Evolutionary conservation across 2,329 filamentous ascomycete genomes (phyloP), one percentile per base, ranked within the genome.

Genomic region (Berkeleyomyces rouxiae): DNA sequence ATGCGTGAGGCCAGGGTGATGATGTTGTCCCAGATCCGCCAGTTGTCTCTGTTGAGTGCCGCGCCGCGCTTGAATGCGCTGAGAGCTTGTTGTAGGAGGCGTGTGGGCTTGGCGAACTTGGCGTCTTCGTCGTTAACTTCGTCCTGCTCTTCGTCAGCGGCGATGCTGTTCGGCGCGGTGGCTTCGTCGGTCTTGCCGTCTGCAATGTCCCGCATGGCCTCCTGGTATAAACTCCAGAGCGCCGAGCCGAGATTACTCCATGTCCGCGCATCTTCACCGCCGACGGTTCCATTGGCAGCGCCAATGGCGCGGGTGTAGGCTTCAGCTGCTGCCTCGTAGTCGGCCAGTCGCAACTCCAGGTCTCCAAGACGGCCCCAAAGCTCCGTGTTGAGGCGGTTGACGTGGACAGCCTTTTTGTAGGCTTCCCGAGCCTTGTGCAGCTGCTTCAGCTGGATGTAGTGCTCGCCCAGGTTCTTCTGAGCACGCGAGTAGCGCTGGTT

Each of bases 1-100:
- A 93, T 81, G 1, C 89, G 87, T 0, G 88, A 83, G 0, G 88
- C 87, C 31, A 97, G 85, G 0, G 90, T 93, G 63, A 99, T 82
- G 13, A 97, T 86, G 69, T 99, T 99, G 71, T 95, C 89, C 92
- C 92, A 97, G 72, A 99, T 96, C 68, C 89, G 85, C 80, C 87
- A 88, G 74, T 92, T 92, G 68, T 90, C 85, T 72, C 89, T 82
- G 59, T 95, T 90, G 33, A 96, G 81, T 3, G 82, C 80, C 0
- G 91, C 90, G 7, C 91, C 93, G 66, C 88, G 86, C 71, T 95
- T 93, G 73, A 95, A 89, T 0, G 93, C 92, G 4, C 82, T 78
- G 0, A 99, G 81, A 0, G 93, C 85, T 70, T 95, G 89, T 0
- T 80, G 76, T 1, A 90, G 80, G 61, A 88, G 78, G 58, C 79